These are phyloP conservation scores for Dissoconium aciculare DNA, from an alignment of 2,329 filamentous ascomycete genomes.

Conservation along the genomic window DNA sequence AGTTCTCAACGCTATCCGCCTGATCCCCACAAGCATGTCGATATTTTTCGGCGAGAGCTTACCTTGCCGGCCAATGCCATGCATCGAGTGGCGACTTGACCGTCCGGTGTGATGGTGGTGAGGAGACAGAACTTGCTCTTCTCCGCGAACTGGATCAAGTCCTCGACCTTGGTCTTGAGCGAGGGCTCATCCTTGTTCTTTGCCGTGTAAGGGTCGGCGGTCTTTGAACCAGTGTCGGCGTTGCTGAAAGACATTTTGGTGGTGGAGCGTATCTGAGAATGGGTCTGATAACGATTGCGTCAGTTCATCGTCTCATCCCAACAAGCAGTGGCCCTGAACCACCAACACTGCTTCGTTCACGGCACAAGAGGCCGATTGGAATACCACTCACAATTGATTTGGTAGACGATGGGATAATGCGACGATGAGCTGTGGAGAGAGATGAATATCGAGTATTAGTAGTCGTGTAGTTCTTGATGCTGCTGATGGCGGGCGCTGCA, in stretches of 20 bases:
- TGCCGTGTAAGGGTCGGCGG: conserved; percentile 66
- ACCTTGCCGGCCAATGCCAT: conserved; percentile 76
- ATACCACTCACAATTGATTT: neutral
- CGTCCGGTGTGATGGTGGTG: conserved; percentile 57
- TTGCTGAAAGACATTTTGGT: conserved; percentile 39
- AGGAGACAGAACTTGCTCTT: conserved; percentile 76
- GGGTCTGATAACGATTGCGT: conserved; percentile 1
- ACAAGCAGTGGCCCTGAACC: neutral
- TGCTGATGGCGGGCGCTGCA: too few relatives aligned
- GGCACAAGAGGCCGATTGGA: too few relatives aligned
- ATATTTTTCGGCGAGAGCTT: conserved; percentile 2
- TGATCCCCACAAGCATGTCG: neutral
- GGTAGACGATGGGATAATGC: neutral
- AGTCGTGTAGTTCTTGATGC: too few relatives aligned
- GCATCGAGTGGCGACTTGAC: conserved; percentile 60
- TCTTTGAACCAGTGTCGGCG: conserved; percentile 45
- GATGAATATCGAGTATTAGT: neutral
- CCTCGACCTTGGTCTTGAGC: conserved; percentile 61
- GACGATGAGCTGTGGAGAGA: neutral
- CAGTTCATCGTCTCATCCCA: neutral
- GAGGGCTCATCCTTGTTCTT: conserved; percentile 58
- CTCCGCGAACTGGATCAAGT: conserved; percentile 55
- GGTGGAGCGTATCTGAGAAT: conserved; percentile 6
- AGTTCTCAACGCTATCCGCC: too few relatives aligned
- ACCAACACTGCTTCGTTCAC: too few relatives aligned